Evolutionary conservation across 768 basidiomycete species (phyloP).

Genomic region (Paxillus rubicundulus): DNA sequence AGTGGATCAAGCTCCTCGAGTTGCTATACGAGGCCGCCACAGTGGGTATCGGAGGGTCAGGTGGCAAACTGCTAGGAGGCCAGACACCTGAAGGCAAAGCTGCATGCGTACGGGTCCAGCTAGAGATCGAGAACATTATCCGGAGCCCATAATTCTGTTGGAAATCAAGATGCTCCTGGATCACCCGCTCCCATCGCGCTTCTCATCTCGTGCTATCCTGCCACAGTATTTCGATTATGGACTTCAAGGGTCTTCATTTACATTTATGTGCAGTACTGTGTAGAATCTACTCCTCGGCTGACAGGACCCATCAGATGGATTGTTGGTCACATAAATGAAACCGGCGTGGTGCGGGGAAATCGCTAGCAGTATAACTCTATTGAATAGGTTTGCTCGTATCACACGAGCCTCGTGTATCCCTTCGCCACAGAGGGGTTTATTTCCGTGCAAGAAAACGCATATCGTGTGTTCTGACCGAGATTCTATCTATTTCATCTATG

Average conservation of each 20-base stretch:
- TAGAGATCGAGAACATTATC: constrained; percentile 67
- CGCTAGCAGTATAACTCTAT: constrained; percentile 9
- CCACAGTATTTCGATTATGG: background rate
- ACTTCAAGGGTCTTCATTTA: background rate
- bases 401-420: constrained; percentile 21
- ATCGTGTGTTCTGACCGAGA: constrained; percentile 5
- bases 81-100: constrained; percentile 58
- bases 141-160: constrained; percentile 18
- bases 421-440: constrained; percentile 8
- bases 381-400: constrained; percentile 13
- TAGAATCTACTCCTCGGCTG: background rate
- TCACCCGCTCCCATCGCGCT: background rate
- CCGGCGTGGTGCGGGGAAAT: constrained; percentile 28
- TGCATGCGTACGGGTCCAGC: constrained; percentile 59
- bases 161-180: background rate
- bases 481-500: constrained; percentile 20
- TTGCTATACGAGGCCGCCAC: constrained; percentile 65
- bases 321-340: constrained; percentile 20
- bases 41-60: constrained; percentile 41
- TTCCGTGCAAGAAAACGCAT: constrained; percentile 2
- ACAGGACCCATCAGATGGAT: background rate
- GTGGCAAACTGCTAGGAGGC: constrained; percentile 51
- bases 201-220: background rate
- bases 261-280: background rate
- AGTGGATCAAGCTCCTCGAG: constrained; percentile 73